Conservation (phyloP, 352 stramenopile genomes). For the Peronospora farinosa region DNA sequence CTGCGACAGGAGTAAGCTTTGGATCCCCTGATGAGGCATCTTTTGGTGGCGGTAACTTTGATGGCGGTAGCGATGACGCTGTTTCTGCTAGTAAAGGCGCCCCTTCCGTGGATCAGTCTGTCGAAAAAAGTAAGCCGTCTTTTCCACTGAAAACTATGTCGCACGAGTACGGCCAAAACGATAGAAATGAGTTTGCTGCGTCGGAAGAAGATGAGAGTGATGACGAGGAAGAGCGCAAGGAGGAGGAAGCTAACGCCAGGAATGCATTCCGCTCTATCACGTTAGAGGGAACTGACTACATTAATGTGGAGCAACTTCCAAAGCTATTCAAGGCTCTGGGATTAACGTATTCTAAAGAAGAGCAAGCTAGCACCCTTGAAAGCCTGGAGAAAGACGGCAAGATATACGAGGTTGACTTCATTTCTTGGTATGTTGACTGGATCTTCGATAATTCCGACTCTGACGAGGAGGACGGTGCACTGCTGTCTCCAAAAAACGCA, state of each 20-base stretch:
- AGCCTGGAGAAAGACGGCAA: slow-evolving; percentile 40
- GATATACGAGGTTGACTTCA: slow-evolving; percentile 48
- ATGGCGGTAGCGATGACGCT: too few relatives aligned
- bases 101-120: too few relatives aligned
- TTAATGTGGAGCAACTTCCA: slow-evolving; percentile 33
- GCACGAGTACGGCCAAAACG: slow-evolving; percentile 50
- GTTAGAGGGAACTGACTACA: slow-evolving; percentile 21
- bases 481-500: neutral
- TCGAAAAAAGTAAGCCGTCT: slow-evolving; percentile 10
- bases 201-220: slow-evolving; percentile 45
- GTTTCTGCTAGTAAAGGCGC: too few relatives aligned
- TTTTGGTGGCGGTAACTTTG: too few relatives aligned
- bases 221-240: slow-evolving; percentile 53
- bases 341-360: slow-evolving; percentile 49
- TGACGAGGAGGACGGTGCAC: slow-evolving; percentile 20
- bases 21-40: too few relatives aligned
- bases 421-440: slow-evolving; percentile 58
- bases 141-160: slow-evolving; percentile 5
- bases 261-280: slow-evolving; percentile 38
- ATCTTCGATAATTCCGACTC: slow-evolving; percentile 45
- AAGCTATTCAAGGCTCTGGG: slow-evolving; percentile 58
- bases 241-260: slow-evolving; percentile 51
- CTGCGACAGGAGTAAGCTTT: slow-evolving; percentile 10
- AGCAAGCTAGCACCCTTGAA: slow-evolving; percentile 37
- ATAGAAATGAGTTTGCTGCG: slow-evolving; percentile 53